A percentile compares a stretch with the other conserved stretches of the same genome.
phyloP scores from a whole-genome alignment of 768 basidiomycete species.

The Lactarius psammicola region DNA sequence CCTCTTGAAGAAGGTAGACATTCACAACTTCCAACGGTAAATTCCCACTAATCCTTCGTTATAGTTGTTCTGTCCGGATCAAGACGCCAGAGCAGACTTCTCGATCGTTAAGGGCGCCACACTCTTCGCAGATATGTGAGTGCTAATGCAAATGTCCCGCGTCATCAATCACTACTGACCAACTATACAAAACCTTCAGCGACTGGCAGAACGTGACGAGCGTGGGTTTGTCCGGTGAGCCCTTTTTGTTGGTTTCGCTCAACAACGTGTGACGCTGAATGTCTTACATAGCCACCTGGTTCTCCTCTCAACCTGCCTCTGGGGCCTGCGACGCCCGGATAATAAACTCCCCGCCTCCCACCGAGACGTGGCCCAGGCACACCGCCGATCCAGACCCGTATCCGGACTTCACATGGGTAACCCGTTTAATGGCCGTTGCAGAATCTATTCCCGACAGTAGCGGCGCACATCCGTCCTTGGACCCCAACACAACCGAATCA shows the following conservation, averaged over 20 bases:
- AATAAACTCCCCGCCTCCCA: neutral
- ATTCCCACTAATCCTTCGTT: neutral
- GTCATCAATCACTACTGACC: neutral
- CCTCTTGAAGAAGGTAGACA: conserved; percentile 15
- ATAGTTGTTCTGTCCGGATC: conserved; percentile 16
- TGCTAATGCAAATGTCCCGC: neutral
- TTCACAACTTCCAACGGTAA: neutral
- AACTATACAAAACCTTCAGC: neutral
- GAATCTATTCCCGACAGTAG: neutral
- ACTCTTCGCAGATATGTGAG: conserved; percentile 23
- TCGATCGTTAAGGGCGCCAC: conserved; percentile 10
- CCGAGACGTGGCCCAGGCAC: neutral
- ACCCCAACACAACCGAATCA: neutral
- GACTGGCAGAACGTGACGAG: conserved; percentile 13
- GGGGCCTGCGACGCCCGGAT: neutral
- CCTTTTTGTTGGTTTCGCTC: neutral
- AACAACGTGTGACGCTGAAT: neutral
- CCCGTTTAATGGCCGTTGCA: conserved; percentile 8
- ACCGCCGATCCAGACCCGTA: neutral
- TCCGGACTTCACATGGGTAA: conserved; percentile 19
- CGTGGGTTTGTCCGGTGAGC: conserved; percentile 2
- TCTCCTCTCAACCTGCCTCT: too few relatives aligned
- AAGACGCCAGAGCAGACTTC: conserved; percentile 16
- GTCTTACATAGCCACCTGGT: too few relatives aligned
- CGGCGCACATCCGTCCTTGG: neutral